Conservation (phyloP, 768 basidiomycete genomes). For the Pilatotrama ljubarskyi region DNA sequence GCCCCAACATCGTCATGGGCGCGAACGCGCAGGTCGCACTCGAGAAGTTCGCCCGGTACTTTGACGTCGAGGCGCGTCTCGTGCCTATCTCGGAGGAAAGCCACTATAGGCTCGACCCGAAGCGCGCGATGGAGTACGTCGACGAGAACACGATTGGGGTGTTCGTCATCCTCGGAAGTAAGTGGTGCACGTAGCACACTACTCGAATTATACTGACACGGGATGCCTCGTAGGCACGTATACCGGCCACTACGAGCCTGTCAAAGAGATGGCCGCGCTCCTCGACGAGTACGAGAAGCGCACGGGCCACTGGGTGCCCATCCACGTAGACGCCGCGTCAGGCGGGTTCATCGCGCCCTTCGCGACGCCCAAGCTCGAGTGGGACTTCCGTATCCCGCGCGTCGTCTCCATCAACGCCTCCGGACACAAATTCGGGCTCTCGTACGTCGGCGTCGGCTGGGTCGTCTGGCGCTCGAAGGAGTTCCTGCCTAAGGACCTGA, state of each 20-base stretch:
- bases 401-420: constrained; percentile 61
- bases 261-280: constrained; percentile 80
- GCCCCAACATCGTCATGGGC: constrained; percentile 65
- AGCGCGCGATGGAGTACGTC: constrained; percentile 60
- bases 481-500: constrained; percentile 65
- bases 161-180: constrained; percentile 59
- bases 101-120: constrained; percentile 76
- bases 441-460: constrained; percentile 64
- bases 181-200: constrained; percentile 5
- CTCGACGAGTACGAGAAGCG: constrained; percentile 56
- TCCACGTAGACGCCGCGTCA: constrained; percentile 55
- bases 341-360: constrained; percentile 68
- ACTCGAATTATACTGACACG: neutral
- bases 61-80: constrained; percentile 63
- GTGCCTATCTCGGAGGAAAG: constrained; percentile 64
- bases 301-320: constrained; percentile 44
- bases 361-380: constrained; percentile 49
- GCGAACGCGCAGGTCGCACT: constrained; percentile 71
- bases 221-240: constrained; percentile 39
- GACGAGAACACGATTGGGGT: constrained; percentile 76
- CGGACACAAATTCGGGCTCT: constrained; percentile 61
- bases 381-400: constrained; percentile 63
- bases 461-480: constrained; percentile 60
- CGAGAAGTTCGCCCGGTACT: constrained; percentile 70
- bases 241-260: constrained; percentile 69